A percentile compares a stretch with the other conserved stretches of the same genome.
Evolutionary conservation across 768 basidiomycete species (phyloP).

Genomic region (Coprinellus aureogranulatus): DNA sequence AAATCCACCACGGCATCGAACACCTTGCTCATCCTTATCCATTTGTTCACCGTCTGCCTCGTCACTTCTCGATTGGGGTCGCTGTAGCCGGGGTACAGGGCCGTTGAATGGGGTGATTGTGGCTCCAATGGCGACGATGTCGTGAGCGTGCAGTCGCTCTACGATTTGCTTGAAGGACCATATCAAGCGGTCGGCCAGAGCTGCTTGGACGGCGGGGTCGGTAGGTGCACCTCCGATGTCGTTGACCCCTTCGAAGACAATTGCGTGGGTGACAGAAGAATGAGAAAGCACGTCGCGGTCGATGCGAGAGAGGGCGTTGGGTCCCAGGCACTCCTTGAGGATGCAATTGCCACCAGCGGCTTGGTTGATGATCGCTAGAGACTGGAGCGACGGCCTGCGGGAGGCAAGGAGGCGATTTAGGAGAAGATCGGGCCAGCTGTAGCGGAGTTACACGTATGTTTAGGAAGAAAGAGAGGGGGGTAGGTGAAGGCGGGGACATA

Average conservation of each 20-base stretch:
- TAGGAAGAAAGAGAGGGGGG: not conserved
- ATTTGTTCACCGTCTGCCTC: constrained; percentile 41
- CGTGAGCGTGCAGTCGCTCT: constrained; percentile 37
- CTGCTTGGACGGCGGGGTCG: constrained; percentile 31
- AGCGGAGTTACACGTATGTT: not conserved
- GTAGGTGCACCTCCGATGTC: constrained; percentile 45
- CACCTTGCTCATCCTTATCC: constrained; percentile 38
- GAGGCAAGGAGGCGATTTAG: constrained; percentile 39
- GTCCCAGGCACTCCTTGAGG: constrained; percentile 47
- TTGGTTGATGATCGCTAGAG: constrained; percentile 47
- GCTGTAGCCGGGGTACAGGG: constrained; percentile 39
- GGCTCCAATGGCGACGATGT: constrained; percentile 45
- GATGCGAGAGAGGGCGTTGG: constrained; percentile 45
- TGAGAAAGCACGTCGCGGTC: constrained; percentile 52
- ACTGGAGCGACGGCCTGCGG: constrained; percentile 18
- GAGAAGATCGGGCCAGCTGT: constrained; percentile 52
- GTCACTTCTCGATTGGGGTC: constrained; percentile 38
- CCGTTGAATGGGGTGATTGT: constrained; percentile 51
- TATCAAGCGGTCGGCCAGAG: constrained; percentile 40
- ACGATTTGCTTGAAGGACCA: constrained; percentile 45
- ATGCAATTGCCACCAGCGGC: constrained; percentile 54
- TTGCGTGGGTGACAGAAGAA: constrained; percentile 42
- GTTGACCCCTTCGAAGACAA: constrained; percentile 56
- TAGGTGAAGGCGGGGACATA: constrained; percentile 10
- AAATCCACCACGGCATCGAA: constrained; percentile 52